These are phyloP conservation scores for Candida michaelii DNA, from an alignment of 805 yeast genomes.

Conservation along the genomic window DNA sequence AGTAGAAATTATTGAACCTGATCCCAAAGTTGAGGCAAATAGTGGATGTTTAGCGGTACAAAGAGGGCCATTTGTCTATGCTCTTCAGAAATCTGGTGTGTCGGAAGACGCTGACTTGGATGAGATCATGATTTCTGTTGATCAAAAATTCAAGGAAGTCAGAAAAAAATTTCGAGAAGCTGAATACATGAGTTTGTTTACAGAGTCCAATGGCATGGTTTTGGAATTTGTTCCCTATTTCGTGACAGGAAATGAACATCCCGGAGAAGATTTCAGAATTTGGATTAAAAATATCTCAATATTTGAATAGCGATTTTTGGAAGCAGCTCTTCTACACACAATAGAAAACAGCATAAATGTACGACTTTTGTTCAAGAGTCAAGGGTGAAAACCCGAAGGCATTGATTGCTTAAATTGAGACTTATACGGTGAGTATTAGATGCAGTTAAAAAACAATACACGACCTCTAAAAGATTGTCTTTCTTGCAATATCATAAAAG, in stretches of 20 bases:
- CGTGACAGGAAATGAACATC: slow-evolving; percentile 19
- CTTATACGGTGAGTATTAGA: no score
- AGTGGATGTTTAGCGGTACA: slow-evolving; percentile 19
- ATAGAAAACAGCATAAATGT: no score
- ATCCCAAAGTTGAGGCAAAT: slow-evolving; percentile 19
- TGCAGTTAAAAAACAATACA: no score
- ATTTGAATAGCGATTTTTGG: no score
- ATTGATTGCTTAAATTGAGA: no score
- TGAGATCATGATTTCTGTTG: slow-evolving; percentile 9
- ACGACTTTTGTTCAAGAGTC: no score
- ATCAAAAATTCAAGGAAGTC: slow-evolving; percentile 9
- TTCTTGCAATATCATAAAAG: no score
- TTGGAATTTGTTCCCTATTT: slow-evolving; percentile 19
- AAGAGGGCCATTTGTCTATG: slow-evolving; percentile 22
- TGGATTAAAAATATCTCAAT: no score
- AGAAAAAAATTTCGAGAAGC: slow-evolving; percentile 7
- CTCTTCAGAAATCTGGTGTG: slow-evolving; percentile 17
- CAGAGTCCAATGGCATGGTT: slow-evolving; percentile 9
- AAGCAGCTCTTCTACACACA: no score
- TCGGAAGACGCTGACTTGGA: slow-evolving; percentile 10
- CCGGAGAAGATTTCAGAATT: slow-evolving; percentile 21
- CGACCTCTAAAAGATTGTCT: no score
- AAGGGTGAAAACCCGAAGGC: no score
- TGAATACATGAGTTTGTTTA: slow-evolving; percentile 13
- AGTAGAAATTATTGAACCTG: slow-evolving; percentile 13